A percentile compares a stretch with the other conserved stretches of the same genome.
Conservation (phyloP, 164 flowering plant genomes). For the Buxus sempervirens region DNA sequence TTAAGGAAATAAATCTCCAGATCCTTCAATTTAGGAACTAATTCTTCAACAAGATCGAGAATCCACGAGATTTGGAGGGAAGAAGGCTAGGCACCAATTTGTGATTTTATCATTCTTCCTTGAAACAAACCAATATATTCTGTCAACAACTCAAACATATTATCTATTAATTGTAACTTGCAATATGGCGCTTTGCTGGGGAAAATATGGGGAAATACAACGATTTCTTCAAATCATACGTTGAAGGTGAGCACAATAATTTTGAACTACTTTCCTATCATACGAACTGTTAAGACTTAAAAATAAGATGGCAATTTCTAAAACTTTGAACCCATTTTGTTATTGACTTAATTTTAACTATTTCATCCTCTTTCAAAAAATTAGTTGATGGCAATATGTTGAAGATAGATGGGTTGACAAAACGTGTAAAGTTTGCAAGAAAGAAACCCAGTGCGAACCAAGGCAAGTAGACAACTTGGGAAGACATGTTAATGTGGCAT, state of each 20-base stretch:
- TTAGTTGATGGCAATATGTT: slow-evolving; percentile 83
- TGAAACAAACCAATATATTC: too few species aligned
- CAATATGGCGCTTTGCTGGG: slow-evolving; percentile 96
- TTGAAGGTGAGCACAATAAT: slow-evolving; percentile 53
- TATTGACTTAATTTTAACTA: too few species aligned
- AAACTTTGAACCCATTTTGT: background rate
- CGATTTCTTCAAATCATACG: slow-evolving; percentile 94
- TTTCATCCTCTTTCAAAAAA: background rate
- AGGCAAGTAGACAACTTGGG: slow-evolving; percentile 50
- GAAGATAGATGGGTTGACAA: slow-evolving; percentile 99
- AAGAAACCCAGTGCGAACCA: slow-evolving; percentile 74
- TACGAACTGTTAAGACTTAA: too few species aligned
- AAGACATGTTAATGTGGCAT: slow-evolving; percentile 78
- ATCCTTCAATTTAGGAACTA: too few species aligned
- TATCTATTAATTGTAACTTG: background rate
- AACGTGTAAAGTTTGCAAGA: slow-evolving; percentile 85
- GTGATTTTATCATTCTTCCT: too few species aligned
- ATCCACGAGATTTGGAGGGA: slow-evolving; percentile 62
- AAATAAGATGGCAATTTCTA: too few species aligned
- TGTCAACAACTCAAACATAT: too few species aligned
- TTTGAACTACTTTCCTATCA: background rate
- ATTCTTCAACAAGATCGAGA: too few species aligned
- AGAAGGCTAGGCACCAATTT: slow-evolving; percentile 39
- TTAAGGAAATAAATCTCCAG: too few species aligned
- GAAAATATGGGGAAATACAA: slow-evolving; percentile 92